Base-by-base conservation (phyloP, 345 rosid species). In the Bruguiera gymnorhiza region DNA sequence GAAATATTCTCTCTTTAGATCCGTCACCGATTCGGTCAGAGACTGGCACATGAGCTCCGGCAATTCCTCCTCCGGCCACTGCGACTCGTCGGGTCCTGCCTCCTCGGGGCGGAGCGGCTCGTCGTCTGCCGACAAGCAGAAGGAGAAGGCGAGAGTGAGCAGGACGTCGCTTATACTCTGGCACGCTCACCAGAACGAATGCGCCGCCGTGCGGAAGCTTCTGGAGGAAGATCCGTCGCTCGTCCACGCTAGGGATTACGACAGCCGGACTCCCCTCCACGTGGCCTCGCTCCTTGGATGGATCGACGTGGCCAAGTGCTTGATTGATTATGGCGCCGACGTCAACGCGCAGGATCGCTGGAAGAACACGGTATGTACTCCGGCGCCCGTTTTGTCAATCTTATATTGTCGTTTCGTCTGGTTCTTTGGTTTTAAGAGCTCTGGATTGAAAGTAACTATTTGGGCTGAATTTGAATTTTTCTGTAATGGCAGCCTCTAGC, bases 281-380 rank as follows among this genome's bases (percentile, higher is more conserved):
- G 99, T 92, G 6, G 97, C 97, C 29, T 95, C 99, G 3, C 96
- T 95, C 73, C 97, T 88, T 34, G 99, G 99, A 31, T 95, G 92
- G 97, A 72, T 87, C 83, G 93, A 92, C 43, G 94, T 95, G 34
- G 94, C 91, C 69, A 83, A 87, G 81, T 92, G 97, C 82, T 78
- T 95, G 70, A 81, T 95, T 52, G 94, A 95, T 61, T 85, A 69
- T 63, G 94, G 97, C 62, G 97, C 99, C 63, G 97, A 95, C 64
- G 97, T 95, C 89, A 95, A 95, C 91, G 96, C 99, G 34, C 97
- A 89, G 78, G 99, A 95, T 80, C 91, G 99, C 61, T 95, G 99
- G 99, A 95, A 92, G 83, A 95, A 95, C 70, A 92, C 99, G 83
- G 99, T 95, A 71, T 37, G 10, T n/a, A 21, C 68, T 2, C 31